phyloP scores from a whole-genome alignment of 192 early-diverging fungal species.

The Backusella luteola region DNA sequence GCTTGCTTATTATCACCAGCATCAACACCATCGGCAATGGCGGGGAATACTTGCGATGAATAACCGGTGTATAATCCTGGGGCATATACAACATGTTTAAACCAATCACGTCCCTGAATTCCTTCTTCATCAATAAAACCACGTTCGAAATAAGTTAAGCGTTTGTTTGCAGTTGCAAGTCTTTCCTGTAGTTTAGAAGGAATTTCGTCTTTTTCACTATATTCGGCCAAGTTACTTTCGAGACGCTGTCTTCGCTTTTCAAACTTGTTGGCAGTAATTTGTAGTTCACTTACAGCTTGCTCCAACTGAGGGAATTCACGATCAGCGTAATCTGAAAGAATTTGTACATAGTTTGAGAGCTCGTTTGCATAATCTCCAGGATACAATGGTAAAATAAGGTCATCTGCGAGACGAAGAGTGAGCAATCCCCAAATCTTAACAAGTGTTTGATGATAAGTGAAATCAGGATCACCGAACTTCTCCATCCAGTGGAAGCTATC shows the following conservation, averaged over 20 bases:
- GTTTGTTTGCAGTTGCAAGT: slow-evolving; percentile 45
- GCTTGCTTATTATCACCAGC: background rate
- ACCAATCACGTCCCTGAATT: slow-evolving; percentile 56
- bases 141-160: slow-evolving; percentile 46
- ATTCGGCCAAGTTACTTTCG: slow-evolving; percentile 39
- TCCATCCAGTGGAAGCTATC: slow-evolving; percentile 59
- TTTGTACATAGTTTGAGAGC: slow-evolving; percentile 34
- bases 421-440: slow-evolving; percentile 47
- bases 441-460: slow-evolving; percentile 49
- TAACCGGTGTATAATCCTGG: slow-evolving; percentile 55
- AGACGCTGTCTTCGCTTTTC: slow-evolving; percentile 22
- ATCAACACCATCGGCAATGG: slow-evolving; percentile 47
- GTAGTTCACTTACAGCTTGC: slow-evolving; percentile 9
- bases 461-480: slow-evolving; percentile 54
- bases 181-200: slow-evolving; percentile 33
- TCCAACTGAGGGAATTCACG: slow-evolving; percentile 6
- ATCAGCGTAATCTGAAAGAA: slow-evolving; percentile 8
- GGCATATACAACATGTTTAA: slow-evolving; percentile 55
- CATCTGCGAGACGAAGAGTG: slow-evolving; percentile 43
- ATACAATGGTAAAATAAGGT: slow-evolving; percentile 37
- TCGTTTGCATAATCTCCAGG: slow-evolving; percentile 43
- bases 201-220: background rate
- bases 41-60: slow-evolving; percentile 50
- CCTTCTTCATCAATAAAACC: slow-evolving; percentile 56
- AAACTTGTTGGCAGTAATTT: slow-evolving; percentile 20